Evolutionary conservation across 768 basidiomycete species (phyloP), one percentile per base, ranked within the genome.

Genomic region (Podaxis carcinomalis): DNA sequence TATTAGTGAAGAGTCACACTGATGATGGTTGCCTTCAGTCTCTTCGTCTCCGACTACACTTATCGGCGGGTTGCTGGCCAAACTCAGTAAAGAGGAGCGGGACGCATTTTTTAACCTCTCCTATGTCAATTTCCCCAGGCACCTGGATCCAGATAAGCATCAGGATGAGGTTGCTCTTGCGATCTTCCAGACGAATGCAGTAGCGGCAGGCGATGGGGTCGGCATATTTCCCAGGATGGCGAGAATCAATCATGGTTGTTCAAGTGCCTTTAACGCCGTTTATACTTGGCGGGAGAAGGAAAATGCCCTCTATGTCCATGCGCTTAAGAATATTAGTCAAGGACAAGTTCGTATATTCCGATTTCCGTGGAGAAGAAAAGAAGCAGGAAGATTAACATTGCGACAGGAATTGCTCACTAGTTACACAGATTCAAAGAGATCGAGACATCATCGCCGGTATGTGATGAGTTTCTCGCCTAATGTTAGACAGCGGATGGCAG

Each of bases 141-240:
- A 74, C 32, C 62, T 80, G 32, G 68, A 77, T 51, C 78, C 73
- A 23, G 73, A 62, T 63, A 70, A 65, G 51, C 73, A 75, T 63
- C 71, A 67, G 39, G 75, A 78, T 16, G 74, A 80, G 66, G 71
- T 85, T n/a, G 83, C 83, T 0, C 72, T 89, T 16, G 84, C 85
- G 0, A 88, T 86, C 59, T 84, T 88, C 68, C 79, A 86, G 68
- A 88, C 87, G 2, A 89, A 89, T 65, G 84, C 83, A 1, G 83
- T 88, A 5, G 72, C 80, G 2, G 80, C 85, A 3, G 84, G 83
- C 1, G 71, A 75, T 1, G 67, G 72, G 19, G 81, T 82, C 2
- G 87, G 86, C 0, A 75, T 90, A n/a, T 89, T 88, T 68, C 86
- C 86, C n/a, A 74, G 69, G 21, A 86, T 84, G 78, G 85, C 86